phyloP scores from a whole-genome alignment of 768 basidiomycete genomes.

The Leccinum subtestaceum region DNA sequence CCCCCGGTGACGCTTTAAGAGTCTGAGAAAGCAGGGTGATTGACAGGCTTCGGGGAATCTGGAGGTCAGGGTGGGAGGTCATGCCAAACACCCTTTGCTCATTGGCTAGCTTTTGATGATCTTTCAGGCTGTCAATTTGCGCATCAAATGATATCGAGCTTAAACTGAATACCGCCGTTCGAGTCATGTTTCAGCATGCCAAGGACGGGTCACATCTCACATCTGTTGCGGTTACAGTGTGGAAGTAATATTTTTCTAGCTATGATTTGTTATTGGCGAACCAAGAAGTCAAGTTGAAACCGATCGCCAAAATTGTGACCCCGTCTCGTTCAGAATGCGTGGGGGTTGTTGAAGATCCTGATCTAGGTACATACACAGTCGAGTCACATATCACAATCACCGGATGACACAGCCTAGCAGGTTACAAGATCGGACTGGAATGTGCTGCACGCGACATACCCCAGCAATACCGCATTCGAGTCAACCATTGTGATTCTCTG shows the following conservation, averaged over 20 bases:
- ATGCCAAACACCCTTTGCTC: background rate
- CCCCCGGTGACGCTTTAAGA: no score
- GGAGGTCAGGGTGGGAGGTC: background rate
- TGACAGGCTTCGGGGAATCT: no score
- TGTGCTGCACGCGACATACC: background rate
- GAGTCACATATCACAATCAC: background rate
- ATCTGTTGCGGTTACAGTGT: background rate
- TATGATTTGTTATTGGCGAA: background rate
- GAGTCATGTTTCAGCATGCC: background rate
- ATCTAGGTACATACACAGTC: background rate
- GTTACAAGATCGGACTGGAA: conserved; percentile 5
- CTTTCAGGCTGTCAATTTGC: background rate
- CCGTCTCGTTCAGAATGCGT: background rate
- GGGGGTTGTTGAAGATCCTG: background rate
- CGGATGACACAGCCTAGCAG: background rate
- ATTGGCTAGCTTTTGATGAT: background rate
- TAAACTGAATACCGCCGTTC: background rate
- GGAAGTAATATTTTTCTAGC: conserved; percentile 1
- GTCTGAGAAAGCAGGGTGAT: no score
- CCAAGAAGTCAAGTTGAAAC: conserved; percentile 7
- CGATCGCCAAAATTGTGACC: background rate
- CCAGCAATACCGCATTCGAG: background rate
- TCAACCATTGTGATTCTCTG: background rate
- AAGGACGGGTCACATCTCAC: no score
- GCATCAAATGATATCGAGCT: background rate